Evolutionary conservation across 2,329 filamentous ascomycete genomes (phyloP), one percentile per base, ranked within the genome.

Genomic region (Knoxdaviesia proteae): DNA sequence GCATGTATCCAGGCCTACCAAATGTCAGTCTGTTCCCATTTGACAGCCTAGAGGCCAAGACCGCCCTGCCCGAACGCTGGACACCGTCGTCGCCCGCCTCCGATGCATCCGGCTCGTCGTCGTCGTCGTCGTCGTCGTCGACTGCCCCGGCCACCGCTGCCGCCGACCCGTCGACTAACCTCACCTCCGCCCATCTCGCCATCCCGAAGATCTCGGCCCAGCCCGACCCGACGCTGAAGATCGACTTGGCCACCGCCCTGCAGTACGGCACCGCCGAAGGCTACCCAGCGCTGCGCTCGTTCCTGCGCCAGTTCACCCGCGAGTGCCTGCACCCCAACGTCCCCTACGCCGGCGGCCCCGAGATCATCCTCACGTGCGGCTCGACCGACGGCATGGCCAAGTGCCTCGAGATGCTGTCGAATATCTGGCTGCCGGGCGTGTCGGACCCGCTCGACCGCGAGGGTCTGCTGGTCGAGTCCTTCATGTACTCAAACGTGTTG

Each of bases 181-280:
- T 20, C 20, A 2, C 20, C 20, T 20, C 60, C 10, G 52, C 55
- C 5, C 77, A 77, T 50, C 63, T 94, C 41, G 64, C 73, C 5
- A 76, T 94, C 0, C 87, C 84, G 31, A 83, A 84, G 55, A 62
- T 70, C 40, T 73, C 58, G 38, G 47, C 71, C 4, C 66, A 71
- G 39, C 52, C 62, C 38, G 71, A 87, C 50, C 65, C 70, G 0
- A 51, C 71, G 32, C 71, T 71, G 53, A 82, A 80, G 61, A 82
- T 94, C 51, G 87, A 94, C 55, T 61, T 94, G 32, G 69, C 74
- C 42, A 80, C 81, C 0, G 84, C 84, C 3, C 65, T 94, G 42
- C 87, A 94, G 60, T 94, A 94, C 62, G 84, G 84, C 46, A 73
- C 71, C n/a, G 77, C 81, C 2, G 69, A 80, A 47, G 87, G 87